These are phyloP conservation scores for Chaetomium globosum DNA, from an alignment of 2,329 filamentous ascomycete genomes.

Conservation along the genomic window DNA sequence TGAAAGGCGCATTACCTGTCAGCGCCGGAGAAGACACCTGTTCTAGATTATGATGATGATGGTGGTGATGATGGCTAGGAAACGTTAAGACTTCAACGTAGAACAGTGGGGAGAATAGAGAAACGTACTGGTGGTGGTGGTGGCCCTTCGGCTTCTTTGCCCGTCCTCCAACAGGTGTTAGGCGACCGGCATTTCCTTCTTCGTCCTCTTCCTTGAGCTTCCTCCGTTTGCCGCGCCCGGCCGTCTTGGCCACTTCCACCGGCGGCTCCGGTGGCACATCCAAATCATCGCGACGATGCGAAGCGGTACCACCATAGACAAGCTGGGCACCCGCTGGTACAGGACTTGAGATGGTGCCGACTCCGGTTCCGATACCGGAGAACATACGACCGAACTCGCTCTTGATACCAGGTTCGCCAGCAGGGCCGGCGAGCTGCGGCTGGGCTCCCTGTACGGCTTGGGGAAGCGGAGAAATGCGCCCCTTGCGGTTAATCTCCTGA, in stretches of 20 bases:
- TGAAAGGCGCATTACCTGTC: conserved; percentile 50
- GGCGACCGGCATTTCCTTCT: conserved; percentile 66
- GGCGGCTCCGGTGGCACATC: conserved; percentile 51
- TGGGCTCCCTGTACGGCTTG: conserved; percentile 94
- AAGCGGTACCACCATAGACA: conserved; percentile 51
- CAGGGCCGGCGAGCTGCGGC: conserved; percentile 74
- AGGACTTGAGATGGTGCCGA: conserved; percentile 57
- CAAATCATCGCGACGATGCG: conserved; percentile 57
- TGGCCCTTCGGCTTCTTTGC: conserved; percentile 69
- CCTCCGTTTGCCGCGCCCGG: conserved; percentile 61
- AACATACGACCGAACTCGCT: conserved; percentile 95
- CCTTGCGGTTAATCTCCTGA: conserved; percentile 78
- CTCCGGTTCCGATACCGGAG: conserved; percentile 75
- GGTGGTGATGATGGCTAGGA: conserved; percentile 59
- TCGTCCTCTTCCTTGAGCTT: conserved; percentile 81
- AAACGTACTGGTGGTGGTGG: conserved; percentile 67
- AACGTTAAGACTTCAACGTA: conserved; percentile 30
- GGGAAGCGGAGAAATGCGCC: conserved; percentile 82
- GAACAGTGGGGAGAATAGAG: conserved; percentile 32
- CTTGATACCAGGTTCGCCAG: conserved; percentile 86
- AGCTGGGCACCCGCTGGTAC: conserved; percentile 48
- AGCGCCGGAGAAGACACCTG: conserved; percentile 49
- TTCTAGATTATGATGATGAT: conserved; percentile 51
- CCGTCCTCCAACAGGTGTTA: conserved; percentile 59
- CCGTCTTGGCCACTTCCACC: conserved; percentile 48